Base-by-base conservation (phyloP, 139 green algal species). In the Zygnema cylindricum region DNA sequence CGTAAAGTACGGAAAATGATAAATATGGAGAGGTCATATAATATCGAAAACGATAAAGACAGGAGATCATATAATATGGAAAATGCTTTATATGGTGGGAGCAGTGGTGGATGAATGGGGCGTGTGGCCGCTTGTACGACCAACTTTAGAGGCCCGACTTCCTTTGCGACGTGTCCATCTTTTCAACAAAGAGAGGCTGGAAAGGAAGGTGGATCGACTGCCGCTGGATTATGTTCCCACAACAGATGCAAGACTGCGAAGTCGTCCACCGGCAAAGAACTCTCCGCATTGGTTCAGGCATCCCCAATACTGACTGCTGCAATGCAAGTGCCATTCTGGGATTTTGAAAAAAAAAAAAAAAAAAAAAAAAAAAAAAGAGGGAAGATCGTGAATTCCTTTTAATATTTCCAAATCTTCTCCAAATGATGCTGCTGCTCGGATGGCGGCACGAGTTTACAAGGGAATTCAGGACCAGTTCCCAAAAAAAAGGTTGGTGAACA, bases 241-340 rank as follows among this genome's bases (percentile, higher is more conserved):
- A 23, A 90, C 92, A 36, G 84, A 81, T 21, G 96, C 96, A 94
- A 89, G 43, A 81, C 98, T 98, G 86, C 83, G 89, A 35, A 94
- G 87, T 23, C 93, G 98, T 1, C 98, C 94, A 89, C 90, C 98
- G 43, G 93, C 97, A 11, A 98, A 98, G 90, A 90, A 88, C 43
- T 87, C 77, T 25, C 85, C 78, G 38, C 81, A 90, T 38, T 90
- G 85, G 85, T 90, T 89, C 78, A 76, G 85, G 76, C 77, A 90
- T 42, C 85, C 85, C 78, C 11, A 79, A n/a, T n/a, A n/a, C n/a
- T n/a, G n/a, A n/a, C n/a, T n/a, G n/a, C n/a, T n/a, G n/a, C n/a
- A n/a, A n/a, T n/a, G n/a, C n/a, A n/a, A n/a, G n/a, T n/a, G n/a
- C n/a, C n/a, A n/a, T n/a, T n/a, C n/a, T n/a, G n/a, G n/a, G n/a